Base-by-base conservation (phyloP, 257 asterid genomes). In the Dorcoceras hygrometricum region DNA sequence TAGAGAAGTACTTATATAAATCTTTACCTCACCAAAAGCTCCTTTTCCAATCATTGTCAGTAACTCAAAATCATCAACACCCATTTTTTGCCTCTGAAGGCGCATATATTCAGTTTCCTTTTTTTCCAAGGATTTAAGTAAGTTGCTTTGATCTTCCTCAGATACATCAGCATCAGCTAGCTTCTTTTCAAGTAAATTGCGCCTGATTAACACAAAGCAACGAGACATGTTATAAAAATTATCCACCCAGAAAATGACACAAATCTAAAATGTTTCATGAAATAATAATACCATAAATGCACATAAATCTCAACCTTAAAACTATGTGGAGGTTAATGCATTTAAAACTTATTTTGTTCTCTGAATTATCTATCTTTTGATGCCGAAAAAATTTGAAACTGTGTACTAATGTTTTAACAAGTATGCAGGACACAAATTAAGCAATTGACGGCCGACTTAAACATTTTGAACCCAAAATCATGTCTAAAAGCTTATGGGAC, bases 21-120 rank as follows among this genome's bases (percentile, higher is more conserved):
- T 58, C 32, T 71, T 64, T 85, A 93, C 99, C 99, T 93, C 99
- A 24, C 99, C 99, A 71, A 93, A 93, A 70, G 99, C 99, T 71
- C 99, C 97, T 79, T 93, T 93, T 59, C 99, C 99, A 25, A 93
- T 93, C 96, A 90, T 90, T 57, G 99, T 93, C 74, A 93, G 77
- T 62, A 93, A 76, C 80, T 93, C 98, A 78, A 93, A 93, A 72
- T 93, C 96, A 77, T 84, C 98, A 59, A 81, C 91, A 46, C 95
- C 95, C 95, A 88, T 93, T 83, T 90, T 93, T 80, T 90, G 99
- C 83, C 99, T 81, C 79, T 90, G 96, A 55, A 93, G 92, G 69
- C 99, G 96, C 99, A 93, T 93, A 70, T 93, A 93, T 78, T 93
- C 99, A 58, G 97, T 90, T 84, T 93, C 99, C 81, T 90, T 90